These are phyloP conservation scores for Rubroboletus pulcherrimus DNA, from an alignment of 768 basidiomycete species.

Conservation along the genomic window DNA sequence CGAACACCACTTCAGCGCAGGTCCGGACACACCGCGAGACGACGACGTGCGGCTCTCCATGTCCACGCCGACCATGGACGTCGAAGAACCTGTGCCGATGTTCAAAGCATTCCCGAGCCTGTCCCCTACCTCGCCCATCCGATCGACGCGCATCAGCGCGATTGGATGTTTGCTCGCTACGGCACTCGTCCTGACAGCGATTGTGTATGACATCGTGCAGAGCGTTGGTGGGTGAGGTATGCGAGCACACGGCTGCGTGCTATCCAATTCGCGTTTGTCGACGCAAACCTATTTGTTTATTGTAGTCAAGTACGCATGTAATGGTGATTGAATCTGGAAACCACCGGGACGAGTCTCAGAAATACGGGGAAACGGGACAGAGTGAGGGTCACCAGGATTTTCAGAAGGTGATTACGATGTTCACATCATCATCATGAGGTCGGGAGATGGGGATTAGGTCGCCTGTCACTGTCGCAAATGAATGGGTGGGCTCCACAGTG, in stretches of 20 bases:
- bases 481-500: no score
- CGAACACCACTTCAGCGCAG: background rate
- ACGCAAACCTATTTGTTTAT: background rate
- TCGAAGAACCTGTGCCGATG: background rate
- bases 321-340: no score
- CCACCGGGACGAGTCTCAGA: no score
- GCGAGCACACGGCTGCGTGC: background rate
- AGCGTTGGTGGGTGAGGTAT: background rate
- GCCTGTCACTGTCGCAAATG: no score
- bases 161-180: background rate
- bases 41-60: slow-evolving; percentile 1
- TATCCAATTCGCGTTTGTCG: background rate
- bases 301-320: background rate
- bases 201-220: slow-evolving; percentile 15
- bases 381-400: background rate
- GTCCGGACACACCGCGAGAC: background rate
- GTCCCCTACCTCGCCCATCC: slow-evolving; percentile 1
- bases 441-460: no score
- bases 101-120: slow-evolving; percentile 18
- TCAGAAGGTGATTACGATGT: no score
- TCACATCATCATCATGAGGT: no score
- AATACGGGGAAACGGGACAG: no score
- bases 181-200: slow-evolving; percentile 14
- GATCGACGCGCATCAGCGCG: slow-evolving; percentile 13
- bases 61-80: background rate